A percentile compares a stretch with the other conserved stretches of the same genome.
Conservation (phyloP, 768 basidiomycete genomes). For the Collybia sp. region DNA sequence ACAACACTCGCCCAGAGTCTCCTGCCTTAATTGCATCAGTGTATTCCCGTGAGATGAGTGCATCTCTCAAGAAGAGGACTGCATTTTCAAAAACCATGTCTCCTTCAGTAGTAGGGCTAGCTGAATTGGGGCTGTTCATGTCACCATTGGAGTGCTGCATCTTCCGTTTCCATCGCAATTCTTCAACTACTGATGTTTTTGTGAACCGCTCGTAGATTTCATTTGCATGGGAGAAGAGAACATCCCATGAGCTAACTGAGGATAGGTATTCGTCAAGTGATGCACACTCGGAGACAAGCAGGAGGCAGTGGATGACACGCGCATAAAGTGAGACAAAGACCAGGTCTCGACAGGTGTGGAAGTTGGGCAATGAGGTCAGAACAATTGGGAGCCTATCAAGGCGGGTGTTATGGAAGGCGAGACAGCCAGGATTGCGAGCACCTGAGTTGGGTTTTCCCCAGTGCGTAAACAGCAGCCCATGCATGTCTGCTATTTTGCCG, state of each 20-base stretch:
- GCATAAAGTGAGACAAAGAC: conserved; percentile 28
- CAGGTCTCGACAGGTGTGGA: conserved; percentile 27
- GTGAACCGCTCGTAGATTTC: conserved; percentile 17
- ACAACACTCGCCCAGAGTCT: conserved; percentile 23
- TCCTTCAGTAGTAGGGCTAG: conserved; percentile 3
- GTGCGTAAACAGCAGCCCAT: conserved; percentile 22
- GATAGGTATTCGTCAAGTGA: conserved; percentile 12
- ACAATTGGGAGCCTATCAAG: conserved; percentile 28
- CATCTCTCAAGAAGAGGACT: conserved; percentile 22
- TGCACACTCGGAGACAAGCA: conserved; percentile 13
- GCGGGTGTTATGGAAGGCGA: conserved; percentile 27
- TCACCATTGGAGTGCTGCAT: too few species aligned
- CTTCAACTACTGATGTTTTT: conserved; percentile 7
- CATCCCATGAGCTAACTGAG: conserved; percentile 10
- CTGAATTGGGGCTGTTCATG: too few species aligned
- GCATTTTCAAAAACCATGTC: conserved; percentile 24
- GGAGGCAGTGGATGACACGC: conserved; percentile 24
- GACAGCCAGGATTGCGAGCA: conserved; percentile 22
- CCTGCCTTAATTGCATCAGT: conserved; percentile 24
- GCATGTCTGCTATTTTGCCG: conserved; percentile 24
- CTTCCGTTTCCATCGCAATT: conserved; percentile 12
- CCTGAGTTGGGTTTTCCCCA: conserved; percentile 23
- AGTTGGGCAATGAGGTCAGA: conserved; percentile 25
- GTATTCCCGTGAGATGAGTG: conserved; percentile 19
- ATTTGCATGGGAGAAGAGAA: conserved; percentile 13